These are phyloP conservation scores for Solanum dulcamara DNA, from an alignment of 257 asterid species.

Conservation along the genomic window DNA sequence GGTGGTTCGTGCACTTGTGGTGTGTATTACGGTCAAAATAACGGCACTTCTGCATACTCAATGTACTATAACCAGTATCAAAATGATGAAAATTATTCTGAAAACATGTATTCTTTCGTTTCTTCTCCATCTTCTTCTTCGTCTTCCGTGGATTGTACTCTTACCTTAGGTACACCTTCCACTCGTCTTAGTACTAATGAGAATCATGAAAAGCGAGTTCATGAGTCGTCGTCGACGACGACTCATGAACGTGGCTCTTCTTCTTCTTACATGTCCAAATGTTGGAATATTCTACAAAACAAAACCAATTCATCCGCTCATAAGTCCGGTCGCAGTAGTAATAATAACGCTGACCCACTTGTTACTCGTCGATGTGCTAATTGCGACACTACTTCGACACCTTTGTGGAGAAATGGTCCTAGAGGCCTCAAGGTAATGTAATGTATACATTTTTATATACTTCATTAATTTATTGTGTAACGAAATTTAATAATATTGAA, in stretches of 20 bases:
- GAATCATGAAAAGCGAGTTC: background rate
- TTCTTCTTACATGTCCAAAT: conserved; percentile 15
- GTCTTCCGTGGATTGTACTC: conserved; percentile 71
- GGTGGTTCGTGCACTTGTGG: conserved; percentile 25
- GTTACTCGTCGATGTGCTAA: conserved; percentile 88
- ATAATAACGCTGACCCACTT: conserved; percentile 30
- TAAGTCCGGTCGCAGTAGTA: conserved; percentile 31
- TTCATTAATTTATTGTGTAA: background rate
- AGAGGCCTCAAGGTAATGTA: conserved; percentile 78
- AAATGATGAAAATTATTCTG: conserved; percentile 18
- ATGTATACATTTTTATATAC: background rate
- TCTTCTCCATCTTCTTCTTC: conserved; percentile 18
- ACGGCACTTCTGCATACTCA: conserved; percentile 37
- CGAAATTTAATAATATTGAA: no score
- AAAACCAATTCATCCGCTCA: conserved; percentile 5
- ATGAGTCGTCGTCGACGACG: background rate
- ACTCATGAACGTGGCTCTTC: conserved; percentile 39
- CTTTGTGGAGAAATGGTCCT: conserved; percentile 95
- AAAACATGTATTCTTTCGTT: conserved; percentile 5
- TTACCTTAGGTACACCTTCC: conserved; percentile 80
- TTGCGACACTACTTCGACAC: conserved; percentile 94
- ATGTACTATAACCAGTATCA: conserved; percentile 30
- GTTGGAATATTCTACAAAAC: background rate
- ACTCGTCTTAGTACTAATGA: conserved; percentile 36
- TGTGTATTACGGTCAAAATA: conserved; percentile 26